Evolutionary conservation across 257 asterid species (phyloP).

Genomic region (Capsicum rhomboideum): DNA sequence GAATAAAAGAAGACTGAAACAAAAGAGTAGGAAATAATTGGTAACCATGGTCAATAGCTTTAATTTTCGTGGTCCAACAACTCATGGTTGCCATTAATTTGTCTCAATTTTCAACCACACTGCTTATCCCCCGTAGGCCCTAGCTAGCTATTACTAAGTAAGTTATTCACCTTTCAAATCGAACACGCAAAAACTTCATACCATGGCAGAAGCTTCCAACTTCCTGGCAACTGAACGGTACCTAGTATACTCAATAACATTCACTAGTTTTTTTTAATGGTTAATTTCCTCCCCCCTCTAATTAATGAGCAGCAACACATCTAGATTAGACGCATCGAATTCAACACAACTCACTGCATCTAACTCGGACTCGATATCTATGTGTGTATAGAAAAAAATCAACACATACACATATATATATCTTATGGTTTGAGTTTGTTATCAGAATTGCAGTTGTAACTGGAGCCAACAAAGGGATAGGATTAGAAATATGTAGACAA

Average conservation of each 20-base stretch:
- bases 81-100: too few species aligned
- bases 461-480: conserved; percentile 46
- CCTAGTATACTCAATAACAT: not conserved
- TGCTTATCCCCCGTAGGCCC: too few species aligned
- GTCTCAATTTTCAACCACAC: too few species aligned
- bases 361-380: not conserved
- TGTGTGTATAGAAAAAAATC: not conserved
- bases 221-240: not conserved
- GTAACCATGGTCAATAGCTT: too few species aligned
- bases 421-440: not conserved
- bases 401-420: not conserved
- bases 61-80: too few species aligned
- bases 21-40: too few species aligned
- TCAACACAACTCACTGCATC: not conserved
- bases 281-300: not conserved
- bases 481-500: conserved; percentile 31
- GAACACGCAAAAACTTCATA: not conserved
- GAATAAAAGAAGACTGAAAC: too few species aligned
- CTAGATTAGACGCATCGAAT: not conserved
- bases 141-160: too few species aligned
- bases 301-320: too few species aligned
- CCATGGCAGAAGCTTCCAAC: not conserved
- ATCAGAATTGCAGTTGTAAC: conserved; percentile 44
- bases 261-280: not conserved
- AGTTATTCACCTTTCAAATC: not conserved